Evolutionary conservation across 768 basidiomycete genomes (phyloP), one percentile per base, ranked within the genome.

Genomic region (Cystofilobasidium capitatum): DNA sequence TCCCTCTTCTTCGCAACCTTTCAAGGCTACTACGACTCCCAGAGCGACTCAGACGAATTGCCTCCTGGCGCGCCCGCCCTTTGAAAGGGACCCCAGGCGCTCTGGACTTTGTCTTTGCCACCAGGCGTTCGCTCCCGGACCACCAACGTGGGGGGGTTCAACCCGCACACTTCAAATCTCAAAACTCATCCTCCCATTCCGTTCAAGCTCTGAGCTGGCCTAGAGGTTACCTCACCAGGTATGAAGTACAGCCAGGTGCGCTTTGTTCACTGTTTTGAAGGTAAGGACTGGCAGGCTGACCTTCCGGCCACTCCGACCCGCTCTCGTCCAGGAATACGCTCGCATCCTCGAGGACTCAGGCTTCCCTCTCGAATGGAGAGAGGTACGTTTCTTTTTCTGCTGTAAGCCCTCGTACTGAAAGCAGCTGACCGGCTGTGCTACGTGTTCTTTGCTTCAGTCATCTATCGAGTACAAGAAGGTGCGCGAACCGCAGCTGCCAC

Each of bases 381-480:
- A 86, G 26, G 57, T 57, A 17, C 40, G 60, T 36, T 6, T 33
- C 40, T 62, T 26, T 60, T 10, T 24, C 54, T 12, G 54, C 24
- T 14, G 13, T 10, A 55, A 24, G 13, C 37, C 12, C 17, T 60
- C 29, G 12, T 14, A 60, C 26, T 31, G 12, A 17, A 14, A 16
- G 14, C 29, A n/a, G 29, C 29, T 37, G 13, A n/a, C 31, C 22
- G 8, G 16, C 54, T 16, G 6, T 24, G 20, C 33, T 24, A 14
- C 22, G 2, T 36, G 20, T 24, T 16, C 63, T 24, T 64, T n/a
- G 7, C 22, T 54, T 64, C 26, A 57, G 62, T 87, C 85, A 74
- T 86, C 88, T 0, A 87, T 96, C 64, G 85, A 91, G 74, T 96
- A 96, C 74, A 81, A 88, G 37, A 85, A 86, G 80, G 89, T 88